These are phyloP conservation scores for Globisporangium perplexum DNA, from an alignment of 352 stramenopile species.

Conservation along the genomic window DNA sequence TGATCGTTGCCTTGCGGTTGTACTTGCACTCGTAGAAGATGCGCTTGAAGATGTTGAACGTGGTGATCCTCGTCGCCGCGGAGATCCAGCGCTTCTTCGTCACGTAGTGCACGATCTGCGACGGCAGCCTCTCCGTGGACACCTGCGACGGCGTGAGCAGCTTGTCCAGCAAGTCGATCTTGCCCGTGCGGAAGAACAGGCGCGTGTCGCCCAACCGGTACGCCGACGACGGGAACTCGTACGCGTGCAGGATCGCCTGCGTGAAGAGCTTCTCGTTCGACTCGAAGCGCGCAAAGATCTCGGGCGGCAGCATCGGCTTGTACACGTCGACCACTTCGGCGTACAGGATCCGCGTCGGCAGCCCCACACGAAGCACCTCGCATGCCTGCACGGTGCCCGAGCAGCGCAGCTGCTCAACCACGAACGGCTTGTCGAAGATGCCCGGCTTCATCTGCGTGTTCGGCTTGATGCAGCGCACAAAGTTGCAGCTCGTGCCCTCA, in stretches of 20 bases:
- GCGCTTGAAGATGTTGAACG: constrained; percentile 64
- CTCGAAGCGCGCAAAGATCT: constrained; percentile 68
- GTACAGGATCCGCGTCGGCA: constrained; percentile 84
- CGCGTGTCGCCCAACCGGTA: constrained; percentile 79
- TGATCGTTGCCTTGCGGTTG: constrained; percentile 58
- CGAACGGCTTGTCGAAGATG: constrained; percentile 68
- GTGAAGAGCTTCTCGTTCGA: constrained; percentile 86
- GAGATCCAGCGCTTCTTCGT: constrained; percentile 80
- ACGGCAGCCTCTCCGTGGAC: constrained; percentile 22
- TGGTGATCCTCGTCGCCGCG: constrained; percentile 56
- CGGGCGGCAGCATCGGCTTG: constrained; percentile 51
- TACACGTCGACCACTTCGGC: constrained; percentile 83
- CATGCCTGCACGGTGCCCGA: constrained; percentile 76
- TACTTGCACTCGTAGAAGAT: constrained; percentile 70
- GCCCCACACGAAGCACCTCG: constrained; percentile 70
- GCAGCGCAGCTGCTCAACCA: constrained; percentile 69
- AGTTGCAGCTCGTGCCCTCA: constrained; percentile 87
- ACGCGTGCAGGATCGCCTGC: constrained; percentile 72
- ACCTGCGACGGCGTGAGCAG: constrained; percentile 47
- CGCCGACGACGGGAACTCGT: constrained; percentile 65
- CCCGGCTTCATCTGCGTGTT: constrained; percentile 92
- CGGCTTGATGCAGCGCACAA: constrained; percentile 95
- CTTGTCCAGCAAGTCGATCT: constrained; percentile 80
- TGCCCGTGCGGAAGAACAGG: constrained; percentile 83
- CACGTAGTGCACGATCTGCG: constrained; percentile 52